Evolutionary conservation across 805 yeast species (phyloP).

Genomic region (Diddensiella santjacobensis): DNA sequence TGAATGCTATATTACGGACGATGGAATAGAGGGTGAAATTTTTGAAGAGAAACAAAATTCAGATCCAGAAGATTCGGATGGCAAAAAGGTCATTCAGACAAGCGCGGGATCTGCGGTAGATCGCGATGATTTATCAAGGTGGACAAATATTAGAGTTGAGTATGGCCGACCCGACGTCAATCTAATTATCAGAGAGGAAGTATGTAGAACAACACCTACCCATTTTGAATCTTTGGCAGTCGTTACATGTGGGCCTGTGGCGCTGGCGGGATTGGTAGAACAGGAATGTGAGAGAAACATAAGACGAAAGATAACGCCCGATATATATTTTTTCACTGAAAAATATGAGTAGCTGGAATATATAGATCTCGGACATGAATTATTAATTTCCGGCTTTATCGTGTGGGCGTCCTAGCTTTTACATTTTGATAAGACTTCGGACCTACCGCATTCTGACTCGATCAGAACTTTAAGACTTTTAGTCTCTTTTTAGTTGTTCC

Average conservation of each 20-base stretch:
- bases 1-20: slow-evolving; percentile 28
- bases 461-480: too few species aligned
- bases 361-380: too few species aligned
- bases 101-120: neutral
- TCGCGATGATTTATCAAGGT: neutral
- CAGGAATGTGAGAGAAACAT: slow-evolving; percentile 30
- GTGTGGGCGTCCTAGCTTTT: too few species aligned
- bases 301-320: slow-evolving; percentile 37
- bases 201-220: slow-evolving; percentile 16
- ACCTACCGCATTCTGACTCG: too few species aligned
- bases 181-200: slow-evolving; percentile 11
- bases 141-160: neutral
- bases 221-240: slow-evolving; percentile 37
- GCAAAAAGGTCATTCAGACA: neutral
- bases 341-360: slow-evolving; percentile 8
- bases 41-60: slow-evolving; percentile 6
- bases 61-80: neutral
- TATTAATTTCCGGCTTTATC: too few species aligned
- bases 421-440: too few species aligned
- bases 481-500: too few species aligned
- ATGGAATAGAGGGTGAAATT: slow-evolving; percentile 15
- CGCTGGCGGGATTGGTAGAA: slow-evolving; percentile 34
- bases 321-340: slow-evolving; percentile 42
- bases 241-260: slow-evolving; percentile 40
- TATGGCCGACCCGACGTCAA: slow-evolving; percentile 17